Base-by-base conservation (phyloP, 257 asterid species). In the Lantana camara region DNA sequence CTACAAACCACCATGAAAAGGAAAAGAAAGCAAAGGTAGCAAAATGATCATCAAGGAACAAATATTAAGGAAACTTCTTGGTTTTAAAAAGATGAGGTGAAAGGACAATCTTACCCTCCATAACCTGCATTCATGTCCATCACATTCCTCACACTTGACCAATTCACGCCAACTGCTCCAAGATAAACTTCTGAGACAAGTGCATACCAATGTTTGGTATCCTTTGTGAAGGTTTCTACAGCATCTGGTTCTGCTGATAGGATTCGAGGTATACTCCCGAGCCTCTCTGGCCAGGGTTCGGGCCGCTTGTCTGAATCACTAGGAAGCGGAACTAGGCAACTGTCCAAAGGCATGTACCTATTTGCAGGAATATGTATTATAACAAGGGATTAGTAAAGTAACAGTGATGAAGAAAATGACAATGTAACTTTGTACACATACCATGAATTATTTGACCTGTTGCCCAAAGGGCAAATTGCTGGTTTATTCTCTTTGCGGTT, bases 91-190 rank as follows among this genome's bases (percentile, higher is more conserved):
- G 22, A 53, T 23, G 23, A 67, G 52, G 17, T 17, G 52, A 17
- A 19, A 45, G n/a, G 38, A 2, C 50, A 46, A 13, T 46, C 80
- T 76, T 81, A 85, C 96, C 96, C 94, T 79, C 96, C 96, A 68
- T 74, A 83, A 57, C 82, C 85, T 14, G 94, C 90, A 73, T 79
- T 88, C 94, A 88, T 85, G 64, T 88, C 96, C 89, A 88, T 88
- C 60, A 79, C 86, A 38, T 88, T 88, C 64, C 94, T 73, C 55
- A 81, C 78, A 42, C 67, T 72, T 12, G 87, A 68, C 94, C 90
- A 85, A 41, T 83, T 79, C 52, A 88, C 60, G 9, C 66, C 69
- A 46, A 88, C 83, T 41, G 73, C 80, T 58, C 78, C 84, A 20
- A 77, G 73, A 67, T 88, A 88, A 48, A 85, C 82, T 63, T 81